A percentile compares a stretch with the other conserved stretches of the same genome.
phyloP scores from a whole-genome alignment of 1,284 basidiomycete species.

The Porogramme epimiltina region DNA sequence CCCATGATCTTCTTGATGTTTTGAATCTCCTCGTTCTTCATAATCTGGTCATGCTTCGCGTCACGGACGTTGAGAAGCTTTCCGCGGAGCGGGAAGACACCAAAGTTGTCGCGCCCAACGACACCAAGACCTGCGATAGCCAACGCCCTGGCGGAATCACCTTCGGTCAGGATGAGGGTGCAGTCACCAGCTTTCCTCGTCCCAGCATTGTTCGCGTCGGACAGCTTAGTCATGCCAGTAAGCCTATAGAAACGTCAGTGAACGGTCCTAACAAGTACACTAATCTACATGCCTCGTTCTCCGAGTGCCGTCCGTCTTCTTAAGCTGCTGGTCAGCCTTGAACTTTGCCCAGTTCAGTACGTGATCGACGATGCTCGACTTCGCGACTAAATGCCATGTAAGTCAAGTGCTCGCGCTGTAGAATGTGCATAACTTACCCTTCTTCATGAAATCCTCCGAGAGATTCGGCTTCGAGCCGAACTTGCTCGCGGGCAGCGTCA shows the following conservation, averaged over 20 bases:
- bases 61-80: conserved; percentile 98
- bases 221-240: conserved; percentile 90
- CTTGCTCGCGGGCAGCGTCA: conserved; percentile 88
- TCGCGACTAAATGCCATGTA: conserved; percentile 60
- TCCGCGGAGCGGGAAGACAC: conserved; percentile 97
- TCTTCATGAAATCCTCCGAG: conserved; percentile 95
- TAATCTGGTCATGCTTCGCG: conserved; percentile 93
- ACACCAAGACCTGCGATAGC: conserved; percentile 95
- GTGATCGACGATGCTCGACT: conserved; percentile 91
- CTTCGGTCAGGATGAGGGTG: conserved; percentile 97
- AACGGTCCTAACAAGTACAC: not conserved
- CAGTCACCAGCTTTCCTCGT: conserved; percentile 82
- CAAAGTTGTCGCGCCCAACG: conserved; percentile 95
- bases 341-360: conserved; percentile 96
- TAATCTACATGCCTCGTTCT: conserved; percentile 66
- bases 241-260: conserved; percentile 50
- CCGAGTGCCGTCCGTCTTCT: conserved; percentile 96
- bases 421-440: conserved; percentile 55
- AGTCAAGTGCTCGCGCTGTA: not conserved
- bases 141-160: conserved; percentile 97
- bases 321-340: conserved; percentile 95
- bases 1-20: conserved; percentile 99
- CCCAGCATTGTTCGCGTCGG: conserved; percentile 98
- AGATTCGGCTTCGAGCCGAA: conserved; percentile 87
- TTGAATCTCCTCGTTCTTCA: conserved; percentile 98